Evolutionary conservation across 148 eudicot genomes (phyloP).

Genomic region (Pharnaceum exiguum): DNA sequence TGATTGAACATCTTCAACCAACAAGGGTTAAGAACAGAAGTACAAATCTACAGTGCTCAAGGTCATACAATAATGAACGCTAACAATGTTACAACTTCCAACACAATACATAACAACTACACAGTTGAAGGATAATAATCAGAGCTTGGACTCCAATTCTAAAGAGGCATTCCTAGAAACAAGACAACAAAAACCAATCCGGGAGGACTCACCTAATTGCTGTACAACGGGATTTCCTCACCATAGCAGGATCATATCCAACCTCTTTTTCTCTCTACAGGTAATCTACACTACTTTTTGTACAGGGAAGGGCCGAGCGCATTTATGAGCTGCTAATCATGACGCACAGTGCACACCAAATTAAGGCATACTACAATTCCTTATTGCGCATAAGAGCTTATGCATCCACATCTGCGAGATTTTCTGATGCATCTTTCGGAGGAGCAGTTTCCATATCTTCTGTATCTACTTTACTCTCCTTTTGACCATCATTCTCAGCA

Average conservation of each 20-base stretch:
- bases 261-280: conserved; percentile 14
- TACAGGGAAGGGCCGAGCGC: conserved; percentile 7
- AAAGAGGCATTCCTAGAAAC: background rate
- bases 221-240: conserved; percentile 19
- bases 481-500: background rate
- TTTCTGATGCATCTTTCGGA: conserved; percentile 3
- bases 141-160: background rate
- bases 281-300: conserved; percentile 25
- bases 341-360: no score
- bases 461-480: conserved; percentile 8
- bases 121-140: background rate
- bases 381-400: background rate
- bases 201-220: conserved; percentile 26
- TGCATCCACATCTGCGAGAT: background rate
- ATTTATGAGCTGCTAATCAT: background rate
- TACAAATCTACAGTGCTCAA: background rate
- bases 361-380: no score
- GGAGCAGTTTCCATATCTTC: conserved; percentile 8
- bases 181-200: background rate
- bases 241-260: conserved; percentile 16
- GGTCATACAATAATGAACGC: background rate
- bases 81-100: conserved; percentile 1
- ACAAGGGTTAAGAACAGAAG: background rate
- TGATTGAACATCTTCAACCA: no score
- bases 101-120: conserved; percentile 6